phyloP scores from a whole-genome alignment of 108 stramenopile genomes.

The Fragilaria crotonensis region DNA sequence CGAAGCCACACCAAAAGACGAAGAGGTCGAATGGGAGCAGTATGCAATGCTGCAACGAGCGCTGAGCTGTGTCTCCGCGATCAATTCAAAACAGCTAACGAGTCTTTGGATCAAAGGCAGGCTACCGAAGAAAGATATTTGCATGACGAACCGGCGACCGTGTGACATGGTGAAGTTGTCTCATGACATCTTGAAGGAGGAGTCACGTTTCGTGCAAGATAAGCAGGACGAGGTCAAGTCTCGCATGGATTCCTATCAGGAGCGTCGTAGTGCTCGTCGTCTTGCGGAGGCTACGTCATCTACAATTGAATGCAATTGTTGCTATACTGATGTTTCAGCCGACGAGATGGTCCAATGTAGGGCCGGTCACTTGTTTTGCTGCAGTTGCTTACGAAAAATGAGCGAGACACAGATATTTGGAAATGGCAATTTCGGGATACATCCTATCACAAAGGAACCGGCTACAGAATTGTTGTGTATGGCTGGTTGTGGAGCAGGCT shows the following conservation, averaged over 20 bases:
- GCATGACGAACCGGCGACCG: neutral
- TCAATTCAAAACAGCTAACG: neutral
- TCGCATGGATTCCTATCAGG: constrained; percentile 3
- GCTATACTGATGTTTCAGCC: constrained; percentile 56
- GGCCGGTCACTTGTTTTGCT: constrained; percentile 79
- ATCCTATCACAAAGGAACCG: constrained; percentile 26
- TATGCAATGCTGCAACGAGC: neutral
- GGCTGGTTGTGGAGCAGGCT: constrained; percentile 61
- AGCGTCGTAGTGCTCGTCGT: constrained; percentile 10
- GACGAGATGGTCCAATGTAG: constrained; percentile 76
- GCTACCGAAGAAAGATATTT: neutral
- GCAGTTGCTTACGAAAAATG: constrained; percentile 52
- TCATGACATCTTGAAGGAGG: constrained; percentile 1
- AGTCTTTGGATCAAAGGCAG: neutral
- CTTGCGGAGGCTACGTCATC: constrained; percentile 14
- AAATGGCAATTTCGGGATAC: constrained; percentile 51
- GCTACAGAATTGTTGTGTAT: constrained; percentile 66
- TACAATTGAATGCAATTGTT: constrained; percentile 67
- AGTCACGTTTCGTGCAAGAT: neutral
- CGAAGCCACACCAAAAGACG: neutral
- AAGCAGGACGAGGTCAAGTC: neutral
- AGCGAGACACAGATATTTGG: constrained; percentile 73
- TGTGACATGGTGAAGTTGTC: neutral
- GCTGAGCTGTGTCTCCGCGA: neutral
- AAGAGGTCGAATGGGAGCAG: neutral